phyloP scores from a whole-genome alignment of 805 yeast species.

The Candida caryicola region DNA sequence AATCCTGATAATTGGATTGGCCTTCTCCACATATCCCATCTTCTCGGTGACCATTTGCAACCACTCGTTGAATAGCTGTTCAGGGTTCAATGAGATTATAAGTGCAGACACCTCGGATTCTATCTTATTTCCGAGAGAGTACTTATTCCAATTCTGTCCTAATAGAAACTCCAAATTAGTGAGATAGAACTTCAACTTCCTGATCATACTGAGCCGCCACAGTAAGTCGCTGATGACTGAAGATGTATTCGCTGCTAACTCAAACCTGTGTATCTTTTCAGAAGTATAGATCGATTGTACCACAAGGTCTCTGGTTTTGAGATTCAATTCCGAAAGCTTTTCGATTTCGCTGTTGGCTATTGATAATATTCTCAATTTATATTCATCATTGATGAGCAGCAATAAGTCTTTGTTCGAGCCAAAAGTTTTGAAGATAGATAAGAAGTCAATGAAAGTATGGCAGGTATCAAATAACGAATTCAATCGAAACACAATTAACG shows the following conservation, averaged over 20 bases:
- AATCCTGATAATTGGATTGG: conserved; percentile 9
- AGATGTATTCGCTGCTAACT: neutral
- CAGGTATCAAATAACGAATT: conserved; percentile 27
- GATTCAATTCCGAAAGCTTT: conserved; percentile 12
- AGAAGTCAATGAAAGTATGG: conserved; percentile 25
- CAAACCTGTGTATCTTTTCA: neutral
- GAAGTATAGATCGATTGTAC: neutral
- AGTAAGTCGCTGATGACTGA: conserved; percentile 3
- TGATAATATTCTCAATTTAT: conserved; percentile 30
- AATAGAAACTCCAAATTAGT: conserved; percentile 21
- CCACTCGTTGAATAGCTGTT: conserved; percentile 50
- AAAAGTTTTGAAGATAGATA: conserved; percentile 23
- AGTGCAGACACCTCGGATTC: conserved; percentile 47
- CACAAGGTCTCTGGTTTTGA: neutral
- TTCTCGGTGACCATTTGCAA: conserved; percentile 12
- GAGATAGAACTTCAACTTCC: conserved; percentile 25
- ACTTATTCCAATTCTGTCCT: conserved; percentile 38
- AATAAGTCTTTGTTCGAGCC: conserved; percentile 14
- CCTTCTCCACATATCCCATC: conserved; percentile 6
- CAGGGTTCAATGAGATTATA: conserved; percentile 44
- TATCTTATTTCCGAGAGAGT: conserved; percentile 56
- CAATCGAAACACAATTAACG: conserved; percentile 19
- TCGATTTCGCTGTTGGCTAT: conserved; percentile 28
- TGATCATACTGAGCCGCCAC: conserved; percentile 12
- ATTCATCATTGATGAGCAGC: conserved; percentile 34